Percentiles rank a stretch among this genome's conserved stretches.
phyloP scores from a whole-genome alignment of 1,284 basidiomycete genomes.

The Limonomyces culmigenus region DNA sequence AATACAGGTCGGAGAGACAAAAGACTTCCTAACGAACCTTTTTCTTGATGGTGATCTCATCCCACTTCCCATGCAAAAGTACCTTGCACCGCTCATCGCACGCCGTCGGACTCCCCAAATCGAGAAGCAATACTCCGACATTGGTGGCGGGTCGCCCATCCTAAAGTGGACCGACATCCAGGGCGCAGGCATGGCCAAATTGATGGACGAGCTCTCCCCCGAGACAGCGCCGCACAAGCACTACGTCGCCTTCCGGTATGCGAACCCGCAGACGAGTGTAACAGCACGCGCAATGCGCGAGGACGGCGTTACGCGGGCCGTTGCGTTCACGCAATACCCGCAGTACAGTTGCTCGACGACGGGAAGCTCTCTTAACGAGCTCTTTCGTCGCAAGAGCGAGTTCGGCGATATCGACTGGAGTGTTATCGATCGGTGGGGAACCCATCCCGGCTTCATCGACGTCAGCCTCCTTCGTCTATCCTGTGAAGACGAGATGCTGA shows the following conservation, averaged over 20 bases:
- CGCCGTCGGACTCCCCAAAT: conserved; percentile 86
- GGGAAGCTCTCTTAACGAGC: conserved; percentile 90
- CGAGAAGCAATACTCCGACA: conserved; percentile 85
- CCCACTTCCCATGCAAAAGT: conserved; percentile 82
- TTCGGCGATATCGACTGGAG: conserved; percentile 77
- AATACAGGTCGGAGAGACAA: conserved; percentile 63
- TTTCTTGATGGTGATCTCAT: conserved; percentile 95
- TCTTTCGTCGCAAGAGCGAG: conserved; percentile 53
- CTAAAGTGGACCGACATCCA: conserved; percentile 80
- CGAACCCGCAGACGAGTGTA: conserved; percentile 75
- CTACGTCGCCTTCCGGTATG: conserved; percentile 93
- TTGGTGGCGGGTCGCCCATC: conserved; percentile 98
- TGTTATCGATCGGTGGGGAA: conserved; percentile 96
- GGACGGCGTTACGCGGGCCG: conserved; percentile 84
- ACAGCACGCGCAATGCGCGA: conserved; percentile 73
- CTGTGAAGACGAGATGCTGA: neutral
- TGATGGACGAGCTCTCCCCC: conserved; percentile 90
- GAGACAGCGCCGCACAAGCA: conserved; percentile 89
- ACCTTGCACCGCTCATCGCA: conserved; percentile 83
- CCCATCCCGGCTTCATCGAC: conserved; percentile 85
- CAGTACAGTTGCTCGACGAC: conserved; percentile 99
- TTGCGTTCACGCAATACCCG: conserved; percentile 98
- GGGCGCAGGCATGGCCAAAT: conserved; percentile 77
- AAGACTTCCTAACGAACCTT: conserved; percentile 84
- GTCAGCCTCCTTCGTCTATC: conserved; percentile 23